Base-by-base conservation (phyloP, 2,329 filamentous ascomycete genomes). In the Monilinia fructicola region DNA sequence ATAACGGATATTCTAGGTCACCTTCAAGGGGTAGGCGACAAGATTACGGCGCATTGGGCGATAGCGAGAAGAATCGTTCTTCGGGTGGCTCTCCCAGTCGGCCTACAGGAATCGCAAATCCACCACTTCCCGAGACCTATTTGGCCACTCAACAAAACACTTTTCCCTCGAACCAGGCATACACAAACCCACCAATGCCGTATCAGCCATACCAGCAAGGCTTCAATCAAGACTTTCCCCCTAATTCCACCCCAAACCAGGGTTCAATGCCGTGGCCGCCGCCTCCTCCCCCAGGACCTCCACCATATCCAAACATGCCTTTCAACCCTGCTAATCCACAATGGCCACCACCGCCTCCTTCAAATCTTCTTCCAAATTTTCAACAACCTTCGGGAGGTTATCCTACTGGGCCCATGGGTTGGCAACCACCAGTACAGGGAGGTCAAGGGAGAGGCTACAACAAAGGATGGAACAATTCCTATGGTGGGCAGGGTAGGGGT, bases 211-310 rank as follows among this genome's bases (percentile, higher is more conserved):
- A 72, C 46, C 71, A 73, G 31, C 71, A 70, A 58, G 66, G 65
- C 21, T 74, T 70, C 65, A 72, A 73, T 63, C 70, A 69, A 11
- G 72, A 69, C 14, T 73, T 73, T 28, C 69, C 69, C 26, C 72
- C 71, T 38, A 70, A 69, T 2, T 67, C 68, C 28, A 54, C 63
- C 21, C 70, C 70, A 38, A 66, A 69, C 53, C 67, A 67, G 44
- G 48, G 40, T 16, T 31, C 62, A 28, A 59, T 59, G 16, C 66
- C 54, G 18, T 67, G 64, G 68, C 69, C 69, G 23, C 67, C 72
- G n/a, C 73, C 72, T 52, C 74, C 70, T 35, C 72, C 70, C 1
- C 70, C 72, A 60, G 72, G 70, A 48, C 70, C 68, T 50, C 69
- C 66, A 35, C 69, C 71, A 65, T 64, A 54, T 23, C 69, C 71